Evolutionary conservation across 2,329 filamentous ascomycete species (phyloP).

Genomic region (Hypoxylon sp.): DNA sequence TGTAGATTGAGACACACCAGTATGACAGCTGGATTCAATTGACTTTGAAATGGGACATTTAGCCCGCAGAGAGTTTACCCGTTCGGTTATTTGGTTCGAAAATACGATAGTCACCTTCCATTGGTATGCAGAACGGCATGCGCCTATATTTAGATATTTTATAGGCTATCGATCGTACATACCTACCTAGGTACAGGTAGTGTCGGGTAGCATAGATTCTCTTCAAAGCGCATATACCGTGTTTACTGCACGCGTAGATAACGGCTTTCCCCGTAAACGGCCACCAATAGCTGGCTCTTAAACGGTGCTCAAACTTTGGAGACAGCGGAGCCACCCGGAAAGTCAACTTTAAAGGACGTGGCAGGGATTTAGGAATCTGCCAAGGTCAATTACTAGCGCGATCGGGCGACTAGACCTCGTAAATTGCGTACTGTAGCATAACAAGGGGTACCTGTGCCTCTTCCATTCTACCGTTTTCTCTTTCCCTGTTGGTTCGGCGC

Average conservation of each 20-base stretch:
- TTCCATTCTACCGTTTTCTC: slow-evolving; percentile 27
- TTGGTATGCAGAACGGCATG: slow-evolving; percentile 6
- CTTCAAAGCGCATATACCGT: neutral
- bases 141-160: slow-evolving; percentile 33
- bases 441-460: slow-evolving; percentile 12
- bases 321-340: slow-evolving; percentile 27
- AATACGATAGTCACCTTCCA: slow-evolving; percentile 5
- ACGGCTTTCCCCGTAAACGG: slow-evolving; percentile 13
- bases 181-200: slow-evolving; percentile 8
- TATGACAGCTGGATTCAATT: slow-evolving; percentile 10
- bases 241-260: slow-evolving; percentile 16
- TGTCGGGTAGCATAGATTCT: slow-evolving; percentile 13
- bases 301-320: neutral
- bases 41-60: slow-evolving; percentile 10
- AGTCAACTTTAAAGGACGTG: slow-evolving; percentile 25
- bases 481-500: slow-evolving; percentile 18
- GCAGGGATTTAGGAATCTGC: slow-evolving; percentile 36
- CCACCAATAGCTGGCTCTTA: slow-evolving; percentile 1
- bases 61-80: slow-evolving; percentile 14
- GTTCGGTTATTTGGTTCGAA: slow-evolving; percentile 12
- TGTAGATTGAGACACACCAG: neutral
- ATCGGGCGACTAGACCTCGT: slow-evolving; percentile 30
- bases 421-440: slow-evolving; percentile 14
- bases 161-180: slow-evolving; percentile 16
- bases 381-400: slow-evolving; percentile 36